Conservation (phyloP, 1,284 basidiomycete genomes). For the Ceratobasidium theobromae region DNA sequence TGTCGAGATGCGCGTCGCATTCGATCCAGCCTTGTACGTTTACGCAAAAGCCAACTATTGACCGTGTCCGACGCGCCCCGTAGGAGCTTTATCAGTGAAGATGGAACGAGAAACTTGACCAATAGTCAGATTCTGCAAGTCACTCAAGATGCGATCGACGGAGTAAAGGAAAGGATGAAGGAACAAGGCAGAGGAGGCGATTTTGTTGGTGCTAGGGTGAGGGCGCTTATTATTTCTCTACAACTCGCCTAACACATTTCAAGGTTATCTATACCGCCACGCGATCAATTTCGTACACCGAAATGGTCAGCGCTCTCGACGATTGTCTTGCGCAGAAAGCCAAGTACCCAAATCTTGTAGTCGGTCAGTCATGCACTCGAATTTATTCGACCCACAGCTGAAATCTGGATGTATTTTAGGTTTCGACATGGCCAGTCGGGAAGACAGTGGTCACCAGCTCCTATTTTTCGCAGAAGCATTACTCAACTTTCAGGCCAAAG, state of each 20-base stretch:
- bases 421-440: slow-evolving; percentile 80
- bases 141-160: slow-evolving; percentile 50
- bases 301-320: slow-evolving; percentile 65
- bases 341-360: slow-evolving; percentile 71
- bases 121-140: slow-evolving; percentile 31
- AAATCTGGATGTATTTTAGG: slow-evolving; percentile 48
- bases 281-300: slow-evolving; percentile 57
- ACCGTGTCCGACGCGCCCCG: not conserved
- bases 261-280: slow-evolving; percentile 74
- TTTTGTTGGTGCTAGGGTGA: slow-evolving; percentile 65
- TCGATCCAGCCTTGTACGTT: slow-evolving; percentile 62
- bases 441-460: slow-evolving; percentile 64
- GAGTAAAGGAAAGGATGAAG: slow-evolving; percentile 57
- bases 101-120: not conserved
- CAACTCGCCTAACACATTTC: not conserved
- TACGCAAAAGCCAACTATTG: not conserved
- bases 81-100: slow-evolving; percentile 2
- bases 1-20: slow-evolving; percentile 73
- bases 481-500: slow-evolving; percentile 58
- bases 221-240: slow-evolving; percentile 17
- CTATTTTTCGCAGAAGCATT: slow-evolving; percentile 66
- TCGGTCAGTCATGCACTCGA: slow-evolving; percentile 48
- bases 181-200: slow-evolving; percentile 55
- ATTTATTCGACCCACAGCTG: not conserved
- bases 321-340: slow-evolving; percentile 74